A percentile compares a stretch with the other conserved stretches of the same genome.
Evolutionary conservation across 495 filamentous ascomycete genomes (phyloP).

Genomic region (Penicillium chermesinum): DNA sequence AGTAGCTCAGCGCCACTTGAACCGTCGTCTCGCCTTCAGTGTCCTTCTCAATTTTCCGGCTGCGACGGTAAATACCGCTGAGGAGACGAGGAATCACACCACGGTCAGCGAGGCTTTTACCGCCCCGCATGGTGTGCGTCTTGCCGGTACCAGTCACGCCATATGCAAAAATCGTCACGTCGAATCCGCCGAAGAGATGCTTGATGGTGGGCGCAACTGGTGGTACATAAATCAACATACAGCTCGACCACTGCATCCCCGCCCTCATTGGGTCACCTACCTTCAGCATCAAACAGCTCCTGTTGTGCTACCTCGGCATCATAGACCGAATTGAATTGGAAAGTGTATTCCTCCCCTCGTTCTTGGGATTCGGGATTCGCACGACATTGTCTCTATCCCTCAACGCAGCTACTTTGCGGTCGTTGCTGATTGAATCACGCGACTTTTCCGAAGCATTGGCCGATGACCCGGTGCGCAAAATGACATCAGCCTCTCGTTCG

Average conservation of each 20-base stretch:
- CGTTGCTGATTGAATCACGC: slow-evolving; percentile 20
- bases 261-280: slow-evolving; percentile 39
- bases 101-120: slow-evolving; percentile 79
- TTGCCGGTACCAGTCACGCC: slow-evolving; percentile 95
- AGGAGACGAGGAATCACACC: slow-evolving; percentile 88
- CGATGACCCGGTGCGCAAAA: slow-evolving; percentile 58
- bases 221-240: slow-evolving; percentile 17
- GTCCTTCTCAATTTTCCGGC: slow-evolving; percentile 85
- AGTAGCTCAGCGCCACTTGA: slow-evolving; percentile 81
- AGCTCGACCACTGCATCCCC: neutral
- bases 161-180: slow-evolving; percentile 93
- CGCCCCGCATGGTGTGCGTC: slow-evolving; percentile 97
- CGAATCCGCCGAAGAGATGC: slow-evolving; percentile 87
- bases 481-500: slow-evolving; percentile 77
- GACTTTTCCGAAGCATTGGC: slow-evolving; percentile 19
- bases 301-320: slow-evolving; percentile 74
- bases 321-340: slow-evolving; percentile 93
- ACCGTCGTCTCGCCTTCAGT: slow-evolving; percentile 67
- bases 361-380: slow-evolving; percentile 92
- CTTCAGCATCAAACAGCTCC: slow-evolving; percentile 81
- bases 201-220: slow-evolving; percentile 74
- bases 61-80: slow-evolving; percentile 77
- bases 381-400: slow-evolving; percentile 62
- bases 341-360: slow-evolving; percentile 87
- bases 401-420: slow-evolving; percentile 37